These are phyloP conservation scores for Grosmannia serpens DNA, from an alignment of 2,329 filamentous ascomycete species.

Conservation along the genomic window DNA sequence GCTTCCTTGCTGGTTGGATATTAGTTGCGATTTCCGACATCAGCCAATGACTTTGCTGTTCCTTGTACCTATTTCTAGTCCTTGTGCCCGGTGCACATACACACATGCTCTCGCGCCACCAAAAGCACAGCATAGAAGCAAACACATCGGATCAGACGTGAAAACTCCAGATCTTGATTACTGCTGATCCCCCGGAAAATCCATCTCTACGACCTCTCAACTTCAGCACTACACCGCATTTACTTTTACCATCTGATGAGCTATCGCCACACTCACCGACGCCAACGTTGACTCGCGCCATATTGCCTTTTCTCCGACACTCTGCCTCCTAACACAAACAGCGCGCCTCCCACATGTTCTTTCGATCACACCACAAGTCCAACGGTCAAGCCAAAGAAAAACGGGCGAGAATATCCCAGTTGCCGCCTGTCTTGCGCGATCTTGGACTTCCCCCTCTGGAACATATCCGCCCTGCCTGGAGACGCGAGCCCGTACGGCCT, in stretches of 20 bases:
- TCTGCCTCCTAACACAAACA: neutral
- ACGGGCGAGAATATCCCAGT: constrained; percentile 23
- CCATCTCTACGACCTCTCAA: neutral
- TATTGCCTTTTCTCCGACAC: neutral
- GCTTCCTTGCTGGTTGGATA: neutral
- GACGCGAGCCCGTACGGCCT: constrained; percentile 16
- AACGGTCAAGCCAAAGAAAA: constrained; percentile 27
- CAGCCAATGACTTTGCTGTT: neutral
- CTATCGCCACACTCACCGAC: neutral
- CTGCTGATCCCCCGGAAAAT: neutral
- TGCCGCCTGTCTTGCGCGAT: constrained; percentile 21
- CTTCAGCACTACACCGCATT: too few relatives aligned
- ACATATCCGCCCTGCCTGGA: constrained; percentile 14
- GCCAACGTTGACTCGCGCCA: neutral
- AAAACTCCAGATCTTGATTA: neutral
- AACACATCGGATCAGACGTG: neutral
- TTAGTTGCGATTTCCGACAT: neutral
- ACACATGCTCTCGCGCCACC: neutral
- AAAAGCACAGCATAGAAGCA: neutral
- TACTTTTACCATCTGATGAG: neutral
- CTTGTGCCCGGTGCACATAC: neutral
- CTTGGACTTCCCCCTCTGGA: constrained; percentile 22
- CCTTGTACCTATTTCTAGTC: neutral
- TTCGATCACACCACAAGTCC: constrained; percentile 29
- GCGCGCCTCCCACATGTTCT: constrained; percentile 28